Percentiles rank a stretch among this genome's conserved stretches.
These are phyloP conservation scores for Actinomucor elegans DNA, from an alignment of 371 early-diverging fungal genomes.

Conservation along the genomic window DNA sequence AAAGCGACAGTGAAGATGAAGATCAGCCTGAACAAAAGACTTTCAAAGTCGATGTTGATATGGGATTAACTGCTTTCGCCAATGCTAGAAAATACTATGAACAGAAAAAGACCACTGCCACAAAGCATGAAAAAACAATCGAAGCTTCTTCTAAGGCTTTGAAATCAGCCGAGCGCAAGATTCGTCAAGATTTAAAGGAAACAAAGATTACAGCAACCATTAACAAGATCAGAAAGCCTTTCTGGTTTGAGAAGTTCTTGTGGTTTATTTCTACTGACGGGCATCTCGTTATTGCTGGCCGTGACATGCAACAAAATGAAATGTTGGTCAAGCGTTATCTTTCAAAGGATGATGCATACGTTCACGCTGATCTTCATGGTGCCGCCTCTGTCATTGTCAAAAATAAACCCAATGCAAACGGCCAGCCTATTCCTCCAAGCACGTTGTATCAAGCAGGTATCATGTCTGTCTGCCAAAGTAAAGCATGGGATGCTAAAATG, in stretches of 20 bases:
- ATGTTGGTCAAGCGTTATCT: slow-evolving; percentile 90
- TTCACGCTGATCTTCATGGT: slow-evolving; percentile 97
- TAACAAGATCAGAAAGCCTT: slow-evolving; percentile 86
- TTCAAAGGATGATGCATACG: slow-evolving; percentile 85
- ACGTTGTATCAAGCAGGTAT: slow-evolving; percentile 95
- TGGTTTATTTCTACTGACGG: slow-evolving; percentile 98
- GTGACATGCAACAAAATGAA: slow-evolving; percentile 98
- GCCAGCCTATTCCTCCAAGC: slow-evolving; percentile 78
- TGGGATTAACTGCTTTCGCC: slow-evolving; percentile 83
- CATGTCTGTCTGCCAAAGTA: slow-evolving; percentile 95
- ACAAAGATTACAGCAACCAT: slow-evolving; percentile 74
- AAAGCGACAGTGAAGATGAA: slow-evolving; percentile 21
- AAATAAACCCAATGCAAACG: slow-evolving; percentile 67
- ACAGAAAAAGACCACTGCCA: slow-evolving; percentile 74
- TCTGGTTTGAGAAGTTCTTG: slow-evolving; percentile 99
- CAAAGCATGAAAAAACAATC: slow-evolving; percentile 90
- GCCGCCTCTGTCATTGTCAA: slow-evolving; percentile 94
- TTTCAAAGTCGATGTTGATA: slow-evolving; percentile 80
- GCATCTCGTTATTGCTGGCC: slow-evolving; percentile 94
- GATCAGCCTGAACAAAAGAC: slow-evolving; percentile 25
- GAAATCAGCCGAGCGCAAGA: slow-evolving; percentile 90
- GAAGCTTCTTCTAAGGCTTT: slow-evolving; percentile 82
- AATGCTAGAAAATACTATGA: slow-evolving; percentile 94
- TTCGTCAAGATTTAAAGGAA: slow-evolving; percentile 76
- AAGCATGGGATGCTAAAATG: slow-evolving; percentile 98